phyloP scores from a whole-genome alignment of 441 rosid genomes.

The Corymbia citriodora region DNA sequence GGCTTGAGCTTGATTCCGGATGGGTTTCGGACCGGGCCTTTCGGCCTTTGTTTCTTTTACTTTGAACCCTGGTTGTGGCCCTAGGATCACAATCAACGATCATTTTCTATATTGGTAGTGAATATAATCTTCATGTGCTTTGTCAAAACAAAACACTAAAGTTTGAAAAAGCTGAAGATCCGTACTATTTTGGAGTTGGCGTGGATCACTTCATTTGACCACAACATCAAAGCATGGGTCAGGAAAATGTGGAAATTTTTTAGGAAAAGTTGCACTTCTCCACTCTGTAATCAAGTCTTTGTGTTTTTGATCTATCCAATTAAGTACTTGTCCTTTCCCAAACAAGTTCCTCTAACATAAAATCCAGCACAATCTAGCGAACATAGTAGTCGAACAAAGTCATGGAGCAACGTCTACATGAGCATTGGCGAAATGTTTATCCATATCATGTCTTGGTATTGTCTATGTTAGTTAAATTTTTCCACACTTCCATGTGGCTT shows the following conservation, averaged over 20 bases:
- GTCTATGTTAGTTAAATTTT: neutral
- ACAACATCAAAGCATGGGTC: neutral
- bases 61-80: neutral
- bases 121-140: neutral
- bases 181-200: neutral
- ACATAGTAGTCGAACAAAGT: neutral
- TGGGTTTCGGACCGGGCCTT: neutral
- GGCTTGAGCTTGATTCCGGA: neutral
- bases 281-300: neutral
- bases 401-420: neutral
- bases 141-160: neutral
- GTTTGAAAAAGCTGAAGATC: neutral
- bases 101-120: neutral
- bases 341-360: neutral
- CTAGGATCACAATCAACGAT: neutral
- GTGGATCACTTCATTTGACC: neutral
- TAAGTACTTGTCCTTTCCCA: neutral
- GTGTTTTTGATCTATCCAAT: neutral
- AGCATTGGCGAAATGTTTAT: neutral
- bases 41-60: neutral
- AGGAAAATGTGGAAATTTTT: neutral
- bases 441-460: neutral
- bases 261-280: neutral
- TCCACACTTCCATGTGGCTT: neutral
- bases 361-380: neutral